Evolutionary conservation across 2,329 filamentous ascomycete genomes (phyloP).

Genomic region (Zymoseptoria crescenta): DNA sequence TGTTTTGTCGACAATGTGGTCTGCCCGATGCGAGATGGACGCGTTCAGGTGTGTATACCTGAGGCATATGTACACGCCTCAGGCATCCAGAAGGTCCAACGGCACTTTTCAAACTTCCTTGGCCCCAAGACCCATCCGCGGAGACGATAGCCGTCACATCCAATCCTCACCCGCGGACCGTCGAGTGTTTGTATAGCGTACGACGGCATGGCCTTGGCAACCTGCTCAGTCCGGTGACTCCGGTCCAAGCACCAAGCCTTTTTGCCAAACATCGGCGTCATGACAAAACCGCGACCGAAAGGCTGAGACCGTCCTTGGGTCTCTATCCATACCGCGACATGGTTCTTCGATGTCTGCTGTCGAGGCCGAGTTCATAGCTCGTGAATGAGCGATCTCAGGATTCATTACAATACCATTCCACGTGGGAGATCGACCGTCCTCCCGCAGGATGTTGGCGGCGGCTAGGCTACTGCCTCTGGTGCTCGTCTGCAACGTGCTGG

Average conservation of each 20-base stretch:
- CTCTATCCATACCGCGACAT: neutral
- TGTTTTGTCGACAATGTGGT: too few relatives aligned
- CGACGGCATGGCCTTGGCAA: neutral
- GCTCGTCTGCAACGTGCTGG: neutral
- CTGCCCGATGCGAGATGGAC: too few relatives aligned
- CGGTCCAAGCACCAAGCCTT: neutral
- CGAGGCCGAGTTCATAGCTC: neutral
- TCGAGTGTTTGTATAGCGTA: neutral
- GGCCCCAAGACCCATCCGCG: neutral
- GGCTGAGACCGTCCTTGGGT: neutral
- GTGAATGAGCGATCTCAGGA: neutral
- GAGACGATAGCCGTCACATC: neutral
- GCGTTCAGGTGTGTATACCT: too few relatives aligned
- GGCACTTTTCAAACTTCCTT: neutral
- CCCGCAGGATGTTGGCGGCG: neutral
- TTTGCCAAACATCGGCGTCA: neutral
- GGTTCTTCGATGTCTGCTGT: neutral
- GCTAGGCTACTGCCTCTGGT: neutral
- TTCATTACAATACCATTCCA: neutral
- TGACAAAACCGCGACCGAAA: neutral
- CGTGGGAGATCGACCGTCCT: neutral
- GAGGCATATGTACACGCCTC: too few relatives aligned
- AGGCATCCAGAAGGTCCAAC: too few relatives aligned
- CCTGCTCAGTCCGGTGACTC: neutral
- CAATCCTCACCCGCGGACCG: neutral